Evolutionary conservation across 352 stramenopile genomes (phyloP), one percentile per base, ranked within the genome.

Genomic region (Phytophthora cajani): DNA sequence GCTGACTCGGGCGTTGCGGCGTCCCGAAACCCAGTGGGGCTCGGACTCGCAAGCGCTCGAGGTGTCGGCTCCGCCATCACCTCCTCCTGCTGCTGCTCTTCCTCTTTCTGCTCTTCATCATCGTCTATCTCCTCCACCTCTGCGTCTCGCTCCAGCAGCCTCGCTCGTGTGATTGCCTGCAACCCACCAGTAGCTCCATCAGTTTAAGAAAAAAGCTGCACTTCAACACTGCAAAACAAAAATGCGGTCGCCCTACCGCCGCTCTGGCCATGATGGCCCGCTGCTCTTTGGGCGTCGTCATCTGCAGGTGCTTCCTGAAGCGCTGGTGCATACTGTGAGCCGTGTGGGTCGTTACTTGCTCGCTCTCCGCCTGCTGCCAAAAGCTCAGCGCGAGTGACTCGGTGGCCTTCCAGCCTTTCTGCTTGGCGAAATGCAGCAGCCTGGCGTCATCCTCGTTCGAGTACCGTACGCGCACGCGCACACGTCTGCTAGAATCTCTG

Each of bases 321-420:
- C 74, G 83, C 38, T 89, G 72, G 55, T 82, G 73, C 85, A 92
- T 90, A 32, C 85, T 91, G 17, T 69, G 56, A 0, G 58, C 57
- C 1, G 78, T 72, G 44, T 85, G 85, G 0, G 40, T 11, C 9
- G 76, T 84, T n/a, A 91, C 64, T 50, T 78, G 42, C 0, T 67
- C 56, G 5, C 17, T 57, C 47, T 68, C 60, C 2, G 70, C 74
- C 16, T 49, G 5, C 17, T 32, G 64, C 74, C 70, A 81, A 10
- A 58, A 53, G 25, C 53, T 79, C 32, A 65, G 12, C 0, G 70
- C 47, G 14, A 44, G 38, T 12, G 38, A 44, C 38, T 82, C 30
- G 8, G 38, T 73, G 36, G 63, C 58, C 58, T 62, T 72, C 61
- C 72, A 74, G 27, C 21, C 55, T 14, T 40, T 50, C 40, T 74